Evolutionary conservation across 208 protist species (phyloP).

Genomic region (Leishmania lainsoni): DNA sequence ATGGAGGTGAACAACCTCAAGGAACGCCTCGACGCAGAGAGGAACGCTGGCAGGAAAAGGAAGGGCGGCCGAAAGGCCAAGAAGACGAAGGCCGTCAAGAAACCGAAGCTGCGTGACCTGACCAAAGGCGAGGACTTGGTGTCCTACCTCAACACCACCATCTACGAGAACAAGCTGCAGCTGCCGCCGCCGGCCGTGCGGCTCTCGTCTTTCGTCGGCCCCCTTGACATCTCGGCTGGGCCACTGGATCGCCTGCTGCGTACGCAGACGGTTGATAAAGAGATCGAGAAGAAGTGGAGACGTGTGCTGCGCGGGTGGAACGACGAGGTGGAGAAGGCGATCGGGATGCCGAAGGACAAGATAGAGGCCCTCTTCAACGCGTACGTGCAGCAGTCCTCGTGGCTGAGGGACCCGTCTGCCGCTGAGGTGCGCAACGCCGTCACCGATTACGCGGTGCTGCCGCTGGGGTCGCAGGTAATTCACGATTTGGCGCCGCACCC

Average conservation of each 20-base stretch:
- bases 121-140: conserved; percentile 88
- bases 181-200: conserved; percentile 47
- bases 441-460: conserved; percentile 86
- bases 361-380: conserved; percentile 77
- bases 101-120: conserved; percentile 84
- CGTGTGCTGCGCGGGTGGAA: conserved; percentile 83
- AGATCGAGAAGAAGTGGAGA: conserved; percentile 89
- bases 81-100: conserved; percentile 77
- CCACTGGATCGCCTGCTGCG: conserved; percentile 48
- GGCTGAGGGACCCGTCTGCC: conserved; percentile 78
- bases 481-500: conserved; percentile 82
- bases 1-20: conserved; percentile 93
- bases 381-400: conserved; percentile 60
- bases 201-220: conserved; percentile 76
- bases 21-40: conserved; percentile 78
- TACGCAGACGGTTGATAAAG: conserved; percentile 62
- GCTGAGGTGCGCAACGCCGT: conserved; percentile 76
- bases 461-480: conserved; percentile 89
- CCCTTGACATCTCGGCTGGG: conserved; percentile 56
- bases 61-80: conserved; percentile 45
- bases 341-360: conserved; percentile 81
- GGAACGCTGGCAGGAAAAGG: conserved; percentile 47
- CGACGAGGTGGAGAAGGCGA: conserved; percentile 59
- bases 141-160: conserved; percentile 70
- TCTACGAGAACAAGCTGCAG: conserved; percentile 89